Conservation (phyloP, 1,284 basidiomycete species). For the Malassezia equina region DNA sequence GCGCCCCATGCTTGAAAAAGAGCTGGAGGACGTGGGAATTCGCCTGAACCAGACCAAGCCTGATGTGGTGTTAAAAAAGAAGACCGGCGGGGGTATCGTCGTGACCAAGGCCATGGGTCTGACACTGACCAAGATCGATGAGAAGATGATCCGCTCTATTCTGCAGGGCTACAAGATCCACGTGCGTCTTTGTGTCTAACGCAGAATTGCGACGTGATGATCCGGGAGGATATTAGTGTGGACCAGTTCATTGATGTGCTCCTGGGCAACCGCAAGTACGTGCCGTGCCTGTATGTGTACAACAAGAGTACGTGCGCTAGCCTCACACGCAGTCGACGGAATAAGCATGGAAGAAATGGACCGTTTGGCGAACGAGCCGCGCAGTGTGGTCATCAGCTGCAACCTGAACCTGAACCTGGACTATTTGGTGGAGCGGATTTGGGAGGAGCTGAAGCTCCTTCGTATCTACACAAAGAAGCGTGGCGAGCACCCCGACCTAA, state of each 20-base stretch:
- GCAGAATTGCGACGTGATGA: slow-evolving; percentile 37
- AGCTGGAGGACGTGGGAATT: slow-evolving; percentile 92
- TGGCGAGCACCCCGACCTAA: slow-evolving; percentile 72
- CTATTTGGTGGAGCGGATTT: slow-evolving; percentile 76
- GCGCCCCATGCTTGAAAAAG: slow-evolving; percentile 71
- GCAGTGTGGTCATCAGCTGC: slow-evolving; percentile 85
- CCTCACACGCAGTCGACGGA: slow-evolving; percentile 28
- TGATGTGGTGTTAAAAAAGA: slow-evolving; percentile 61
- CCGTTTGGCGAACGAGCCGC: slow-evolving; percentile 72
- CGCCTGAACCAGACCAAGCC: slow-evolving; percentile 79
- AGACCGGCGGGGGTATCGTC: slow-evolving; percentile 61
- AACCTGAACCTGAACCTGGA: slow-evolving; percentile 85
- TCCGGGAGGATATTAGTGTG: slow-evolving; percentile 59
- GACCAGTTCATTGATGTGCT: slow-evolving; percentile 97
- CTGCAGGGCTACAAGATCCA: slow-evolving; percentile 53
- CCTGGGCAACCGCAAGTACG: slow-evolving; percentile 78
- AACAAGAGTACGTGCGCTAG: slow-evolving; percentile 52
- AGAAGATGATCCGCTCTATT: slow-evolving; percentile 84
- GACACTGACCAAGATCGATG: slow-evolving; percentile 86
- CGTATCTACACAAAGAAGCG: slow-evolving; percentile 86
- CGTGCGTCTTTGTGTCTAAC: slow-evolving; percentile 8
- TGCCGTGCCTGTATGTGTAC: slow-evolving; percentile 83
- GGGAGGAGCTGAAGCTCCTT: slow-evolving; percentile 52
- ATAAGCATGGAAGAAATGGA: slow-evolving; percentile 59
- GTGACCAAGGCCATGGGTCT: slow-evolving; percentile 56